These are phyloP conservation scores for Chaetomium sp. DNA, from an alignment of 2,329 filamentous ascomycete genomes.

Conservation along the genomic window DNA sequence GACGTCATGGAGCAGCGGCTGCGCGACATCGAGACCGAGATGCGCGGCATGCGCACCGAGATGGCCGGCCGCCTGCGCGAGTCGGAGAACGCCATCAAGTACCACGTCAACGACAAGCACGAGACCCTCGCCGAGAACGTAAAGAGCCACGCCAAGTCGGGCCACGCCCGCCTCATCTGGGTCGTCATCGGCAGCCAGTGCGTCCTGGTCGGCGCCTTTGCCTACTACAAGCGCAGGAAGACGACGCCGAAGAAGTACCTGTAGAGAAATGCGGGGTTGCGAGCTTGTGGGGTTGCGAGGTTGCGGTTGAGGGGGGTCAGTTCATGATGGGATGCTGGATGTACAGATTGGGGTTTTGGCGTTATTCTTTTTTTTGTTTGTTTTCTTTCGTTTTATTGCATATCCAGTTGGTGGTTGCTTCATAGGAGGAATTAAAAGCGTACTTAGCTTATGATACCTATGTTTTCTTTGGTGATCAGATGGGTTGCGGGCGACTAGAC, in stretches of 20 bases:
- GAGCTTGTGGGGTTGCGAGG: not conserved
- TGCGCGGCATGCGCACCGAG: slow-evolving; percentile 60
- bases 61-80: slow-evolving; percentile 52
- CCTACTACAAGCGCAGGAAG: slow-evolving; percentile 78
- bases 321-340: slow-evolving; percentile 18
- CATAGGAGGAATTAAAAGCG: slow-evolving; percentile 18
- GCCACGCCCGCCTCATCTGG: slow-evolving; percentile 61
- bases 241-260: slow-evolving; percentile 90
- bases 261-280: slow-evolving; percentile 11
- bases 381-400: slow-evolving; percentile 1
- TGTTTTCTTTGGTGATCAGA: not conserved
- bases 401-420: slow-evolving; percentile 7
- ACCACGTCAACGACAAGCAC: slow-evolving; percentile 51
- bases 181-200: slow-evolving; percentile 75
- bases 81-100: slow-evolving; percentile 57
- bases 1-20: slow-evolving; percentile 47
- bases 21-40: slow-evolving; percentile 58
- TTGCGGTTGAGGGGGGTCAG: not conserved
- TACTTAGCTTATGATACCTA: not conserved
- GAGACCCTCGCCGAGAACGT: slow-evolving; percentile 52
- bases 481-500: not conserved
- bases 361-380: not conserved
- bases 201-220: slow-evolving; percentile 67
- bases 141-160: slow-evolving; percentile 49
- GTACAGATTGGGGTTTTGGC: slow-evolving; percentile 13